Evolutionary conservation across 495 filamentous ascomycete genomes (phyloP), one percentile per base, ranked within the genome.

Genomic region (Annulohypoxylon moriforme): DNA sequence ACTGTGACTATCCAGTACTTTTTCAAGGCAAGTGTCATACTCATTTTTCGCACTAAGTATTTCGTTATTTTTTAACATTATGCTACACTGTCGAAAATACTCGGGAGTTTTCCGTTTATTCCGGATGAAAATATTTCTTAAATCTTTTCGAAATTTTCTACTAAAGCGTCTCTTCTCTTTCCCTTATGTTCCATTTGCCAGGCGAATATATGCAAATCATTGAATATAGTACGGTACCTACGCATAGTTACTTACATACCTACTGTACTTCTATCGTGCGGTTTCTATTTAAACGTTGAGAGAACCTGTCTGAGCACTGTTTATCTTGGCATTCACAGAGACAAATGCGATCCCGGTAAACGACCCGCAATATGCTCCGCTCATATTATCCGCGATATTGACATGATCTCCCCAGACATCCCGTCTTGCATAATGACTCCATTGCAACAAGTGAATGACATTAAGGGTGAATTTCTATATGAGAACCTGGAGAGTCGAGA

Each of bases 321-420:
- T 63, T 65, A 62, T 20, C 71, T 74, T 74, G 71, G 67, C 71
- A 36, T 55, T 40, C 62, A 70, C 67, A 71, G 67, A 68, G 67
- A 63, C 52, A 31, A 52, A 36, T 33, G 67, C 27, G 14, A 58
- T 50, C 67, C 71, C 31, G 27, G 67, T 13, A 50, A 20, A 7
- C n/a, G 63, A 34, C 18, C 67, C 62, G 67, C 20, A 67, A 36
- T 64, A 14, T 46, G 40, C 29, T 59, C 67, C 57, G 42, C 71
- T 18, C 44, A 59, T 63, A 70, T 61, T 67, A 71, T 62, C 67
- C 57, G 47, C 47, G 67, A 60, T 74, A 74, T 70, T 70, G 59
- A 49, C 50, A 71, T 61, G 68, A 71, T 67, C 56, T 67, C 57
- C 68, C 68, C 42, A 58, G 58, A 57, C 50, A 29, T 58, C n/a